A percentile compares a stretch with the other conserved stretches of the same genome.
phyloP scores from a whole-genome alignment of 176 grass and related monocot species.

The Oryza longistaminata region DNA sequence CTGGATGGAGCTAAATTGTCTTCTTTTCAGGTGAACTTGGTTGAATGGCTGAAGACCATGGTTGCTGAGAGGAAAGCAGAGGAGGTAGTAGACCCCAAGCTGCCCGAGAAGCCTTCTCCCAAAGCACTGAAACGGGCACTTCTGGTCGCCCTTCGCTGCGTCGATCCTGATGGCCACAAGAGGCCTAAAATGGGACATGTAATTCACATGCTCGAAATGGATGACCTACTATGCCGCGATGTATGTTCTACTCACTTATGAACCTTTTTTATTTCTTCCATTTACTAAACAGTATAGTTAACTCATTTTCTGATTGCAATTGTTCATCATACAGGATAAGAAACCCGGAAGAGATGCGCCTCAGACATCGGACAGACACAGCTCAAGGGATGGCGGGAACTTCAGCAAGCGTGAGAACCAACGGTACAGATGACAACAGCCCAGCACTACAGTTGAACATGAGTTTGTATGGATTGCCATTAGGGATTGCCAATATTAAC shows the following conservation, averaged over 20 bases:
- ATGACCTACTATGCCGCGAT: slow-evolving; percentile 60
- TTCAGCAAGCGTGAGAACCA: slow-evolving; percentile 62
- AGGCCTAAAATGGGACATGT: slow-evolving; percentile 97
- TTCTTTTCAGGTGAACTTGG: slow-evolving; percentile 74
- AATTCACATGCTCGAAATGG: slow-evolving; percentile 99
- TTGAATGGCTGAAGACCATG: slow-evolving; percentile 96
- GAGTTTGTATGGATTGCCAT: slow-evolving; percentile 40
- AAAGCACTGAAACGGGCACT: slow-evolving; percentile 74
- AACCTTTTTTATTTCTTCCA: background rate
- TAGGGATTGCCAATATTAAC: slow-evolving; percentile 50
- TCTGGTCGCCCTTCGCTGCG: slow-evolving; percentile 79
- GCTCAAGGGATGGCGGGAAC: slow-evolving; percentile 54
- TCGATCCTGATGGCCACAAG: slow-evolving; percentile 87
- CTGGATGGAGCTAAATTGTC: background rate
- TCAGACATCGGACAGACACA: slow-evolving; percentile 47
- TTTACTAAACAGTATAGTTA: background rate
- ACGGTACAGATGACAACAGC: slow-evolving; percentile 48
- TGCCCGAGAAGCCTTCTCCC: slow-evolving; percentile 71
- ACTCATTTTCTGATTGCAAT: background rate
- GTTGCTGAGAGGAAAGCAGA: slow-evolving; percentile 77
- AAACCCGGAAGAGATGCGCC: slow-evolving; percentile 50
- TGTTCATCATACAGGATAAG: slow-evolving; percentile 55
- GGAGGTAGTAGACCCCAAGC: slow-evolving; percentile 75
- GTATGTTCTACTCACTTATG: slow-evolving; percentile 37
- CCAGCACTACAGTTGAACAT: slow-evolving; percentile 8